Base-by-base conservation (phyloP, 176 grass and related monocot genomes). In the Rhynchospora breviuscula region DNA sequence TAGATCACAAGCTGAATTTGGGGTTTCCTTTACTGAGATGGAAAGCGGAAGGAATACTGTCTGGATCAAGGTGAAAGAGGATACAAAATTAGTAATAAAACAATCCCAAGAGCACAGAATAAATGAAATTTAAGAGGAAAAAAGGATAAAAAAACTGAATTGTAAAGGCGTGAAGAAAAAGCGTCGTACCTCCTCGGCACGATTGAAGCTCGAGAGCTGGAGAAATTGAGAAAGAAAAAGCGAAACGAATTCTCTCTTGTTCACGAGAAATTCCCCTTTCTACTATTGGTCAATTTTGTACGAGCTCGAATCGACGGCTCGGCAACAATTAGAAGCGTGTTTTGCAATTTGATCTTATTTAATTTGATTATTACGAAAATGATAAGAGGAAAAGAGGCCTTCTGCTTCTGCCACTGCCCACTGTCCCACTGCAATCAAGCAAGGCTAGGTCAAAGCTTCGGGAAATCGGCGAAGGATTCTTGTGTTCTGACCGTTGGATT, bases 1-100 rank as follows among this genome's bases (percentile, higher is more conserved):
- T 60, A 58, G 81, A 62, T 52, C 25, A n/a, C 26, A 25, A 70
- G 22, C 5, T 66, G 51, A n/a, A 61, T 57, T 83, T 61, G 82
- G 62, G 87, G 12, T 54, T 72, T 63, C 59, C 33, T 31, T 63
- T 18, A 18, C 4, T 54, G 26, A 79, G 31, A 64, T 35, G 33
- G 48, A 43, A 46, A 54, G 14, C 7, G 56, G 52, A 68, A 78
- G 63, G 52, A 68, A 78, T 23, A 53, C 22, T 54, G 85, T 63
- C 74, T 31, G 61, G 45, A 83, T 79, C 85, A 59, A 74, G 18
- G 31, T 29, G 13, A 70, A 21, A 3, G 75, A 26, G 43, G 43
- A 10, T 12, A 53, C 2, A 71, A 70, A 63, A 81, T 52, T 52
- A 74, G 19, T 51, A n/a, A 51, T 26, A 23, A 52, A 52, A 25